phyloP scores from a whole-genome alignment of 768 basidiomycete species.

The Mycena epipterygia region DNA sequence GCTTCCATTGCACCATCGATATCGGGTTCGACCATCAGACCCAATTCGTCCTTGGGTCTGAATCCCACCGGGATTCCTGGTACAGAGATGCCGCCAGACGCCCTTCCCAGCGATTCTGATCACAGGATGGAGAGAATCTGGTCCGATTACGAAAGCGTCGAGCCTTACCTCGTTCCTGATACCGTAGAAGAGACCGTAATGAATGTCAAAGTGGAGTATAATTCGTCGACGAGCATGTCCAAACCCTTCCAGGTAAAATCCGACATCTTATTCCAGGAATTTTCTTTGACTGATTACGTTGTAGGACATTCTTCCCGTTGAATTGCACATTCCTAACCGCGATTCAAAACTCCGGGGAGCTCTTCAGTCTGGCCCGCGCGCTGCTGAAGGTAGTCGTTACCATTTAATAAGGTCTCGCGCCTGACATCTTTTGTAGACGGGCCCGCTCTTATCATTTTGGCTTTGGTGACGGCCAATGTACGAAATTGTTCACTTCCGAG shows the following conservation, averaged over 20 bases:
- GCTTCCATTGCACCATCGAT: slow-evolving; percentile 50
- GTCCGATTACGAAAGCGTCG: slow-evolving; percentile 88
- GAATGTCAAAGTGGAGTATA: slow-evolving; percentile 71
- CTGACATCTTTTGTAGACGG: slow-evolving; percentile 70
- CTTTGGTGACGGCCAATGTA: slow-evolving; percentile 89
- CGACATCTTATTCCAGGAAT: slow-evolving; percentile 25
- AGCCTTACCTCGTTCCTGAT: slow-evolving; percentile 74
- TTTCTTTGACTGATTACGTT: not conserved
- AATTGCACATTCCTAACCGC: slow-evolving; percentile 80
- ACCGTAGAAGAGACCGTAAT: slow-evolving; percentile 59
- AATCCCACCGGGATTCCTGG: slow-evolving; percentile 35
- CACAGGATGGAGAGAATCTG: slow-evolving; percentile 86
- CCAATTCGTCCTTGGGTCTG: slow-evolving; percentile 48
- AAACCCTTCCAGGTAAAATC: slow-evolving; percentile 72
- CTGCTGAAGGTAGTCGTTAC: slow-evolving; percentile 70
- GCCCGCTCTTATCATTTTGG: slow-evolving; percentile 89
- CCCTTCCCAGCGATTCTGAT: slow-evolving; percentile 87
- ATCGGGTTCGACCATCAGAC: slow-evolving; percentile 47
- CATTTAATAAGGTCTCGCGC: not conserved
- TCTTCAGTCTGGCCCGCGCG: slow-evolving; percentile 63
- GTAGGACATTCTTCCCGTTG: slow-evolving; percentile 85
- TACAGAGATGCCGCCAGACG: slow-evolving; percentile 50
- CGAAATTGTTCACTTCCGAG: slow-evolving; percentile 89
- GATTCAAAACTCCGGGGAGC: slow-evolving; percentile 68
- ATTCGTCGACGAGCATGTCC: slow-evolving; percentile 55